Base-by-base conservation (phyloP, 2,329 filamentous ascomycete genomes). In the Penicillium sp. region DNA sequence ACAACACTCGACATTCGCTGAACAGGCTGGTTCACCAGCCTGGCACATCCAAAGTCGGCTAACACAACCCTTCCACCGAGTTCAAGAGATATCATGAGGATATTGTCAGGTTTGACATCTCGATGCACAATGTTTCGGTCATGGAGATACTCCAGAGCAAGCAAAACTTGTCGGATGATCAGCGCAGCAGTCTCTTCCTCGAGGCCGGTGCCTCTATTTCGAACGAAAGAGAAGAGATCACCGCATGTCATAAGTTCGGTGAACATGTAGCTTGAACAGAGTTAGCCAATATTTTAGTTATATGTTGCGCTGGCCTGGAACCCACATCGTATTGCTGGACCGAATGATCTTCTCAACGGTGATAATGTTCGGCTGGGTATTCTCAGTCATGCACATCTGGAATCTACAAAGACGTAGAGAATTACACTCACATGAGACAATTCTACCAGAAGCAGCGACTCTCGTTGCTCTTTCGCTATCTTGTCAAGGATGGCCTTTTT, bases 91-190 rank as follows among this genome's bases (percentile, higher is more conserved):
- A 84, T 84, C 80, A 89, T 81, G 33, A 89, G 78, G 9, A 89
- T 83, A 66, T 89, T 89, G 56, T 89, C 86, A 0, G 86, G 86
- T 68, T 89, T 89, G 53, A 89, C 78, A 68, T 89, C 87, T 35
- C 87, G 80, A 70, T 89, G 87, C 4, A 85, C 85, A 47, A 89
- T 84, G 44, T 81, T 76, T 8, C 79, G 76, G 3, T 77, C 73
- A 69, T 89, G 87, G 0, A 89, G 74, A 67, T 88, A 87, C 17
- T 85, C 75, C n/a, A 88, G 71, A 1, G 84, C 87, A 58, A 85
- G 81, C 9, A 86, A 71, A 3, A 88, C 74, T 67, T 89, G 87
- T 51, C 79, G 76, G 15, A 85, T 73, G 35, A 89, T 84, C 12
- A 84, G 79, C 8, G 84, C 84, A 26, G 83, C 78, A 65, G 86